Evolutionary conservation across 192 early-diverging fungal genomes (phyloP), one percentile per base, ranked within the genome.

Genomic region (Dissophora ornata): DNA sequence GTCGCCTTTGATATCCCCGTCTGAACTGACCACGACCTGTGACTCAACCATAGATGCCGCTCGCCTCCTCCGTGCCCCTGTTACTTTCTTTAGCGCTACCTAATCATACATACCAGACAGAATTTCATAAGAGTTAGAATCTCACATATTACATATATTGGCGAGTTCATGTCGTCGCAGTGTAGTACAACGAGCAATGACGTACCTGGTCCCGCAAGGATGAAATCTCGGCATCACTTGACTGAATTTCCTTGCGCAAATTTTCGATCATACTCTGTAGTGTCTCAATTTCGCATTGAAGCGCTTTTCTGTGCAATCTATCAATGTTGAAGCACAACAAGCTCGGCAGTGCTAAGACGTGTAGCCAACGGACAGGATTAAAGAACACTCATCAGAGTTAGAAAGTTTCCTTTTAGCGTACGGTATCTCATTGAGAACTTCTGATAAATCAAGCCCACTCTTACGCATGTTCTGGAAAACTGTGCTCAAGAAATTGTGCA

Each of bases 391-490:
- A 41, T n/a, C 1, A 15, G 30, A 24, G 18, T 18, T 16, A 57
- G n/a, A n/a, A n/a, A n/a, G n/a, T n/a, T n/a, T n/a, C n/a, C n/a
- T n/a, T n/a, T n/a, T n/a, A n/a, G n/a, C n/a, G n/a, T n/a, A n/a
- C n/a, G n/a, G n/a, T n/a, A n/a, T n/a, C n/a, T n/a, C n/a, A n/a
- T n/a, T n/a, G n/a, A n/a, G n/a, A n/a, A n/a, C n/a, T n/a, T n/a
- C n/a, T n/a, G n/a, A n/a, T n/a, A n/a, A n/a, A n/a, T n/a, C n/a
- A n/a, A n/a, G n/a, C n/a, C 44, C 44, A 45, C 32, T 69, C 85
- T 75, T 84, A 86, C 88, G 86, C 87, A 90, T 88, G 49, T 90
- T 83, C 49, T 86, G 84, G 59, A 90, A 87, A 16, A 87, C 86
- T 3, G 87, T 84, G 48, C 83, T 84, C 7, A 90, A 46, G 62